Evolutionary conservation across 108 stramenopile genomes (phyloP), one percentile per base, ranked within the genome.

Genomic region (Nitzschia palea): DNA sequence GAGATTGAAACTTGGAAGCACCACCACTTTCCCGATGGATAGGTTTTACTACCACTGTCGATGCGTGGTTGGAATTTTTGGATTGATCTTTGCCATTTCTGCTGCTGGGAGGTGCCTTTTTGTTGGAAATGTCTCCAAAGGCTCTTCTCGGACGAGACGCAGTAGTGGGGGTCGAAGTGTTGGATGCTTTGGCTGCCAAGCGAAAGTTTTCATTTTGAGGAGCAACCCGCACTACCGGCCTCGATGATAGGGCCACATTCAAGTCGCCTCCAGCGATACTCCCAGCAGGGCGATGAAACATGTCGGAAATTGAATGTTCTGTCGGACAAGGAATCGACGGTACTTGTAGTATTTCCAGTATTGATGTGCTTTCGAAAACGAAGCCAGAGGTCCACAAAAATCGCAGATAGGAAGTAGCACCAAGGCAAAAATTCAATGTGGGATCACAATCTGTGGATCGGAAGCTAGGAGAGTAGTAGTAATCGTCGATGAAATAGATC

Each of bases 41-140:
- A 20, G 4, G 9, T 4, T 20, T 48, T 48, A 20, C 47, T 48
- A 18, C 17, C n/a, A 30, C 30, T 55, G 48, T 50, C 18, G 48
- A 9, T n/a, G 48, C 48, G 5, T 42, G 12, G 14, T 12, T 14
- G 40, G 40, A 42, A 42, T 9, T 42, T 9, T 14, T 14, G 40
- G 14, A 14, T 9, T 52, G 14, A 17, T 52, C 27, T 14, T 26
- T 26, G 23, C 51, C 51, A 56, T 34, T 34, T 1, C 23, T 26
- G 22, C 40, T 20, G 25, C 15, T 60, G 6, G 9, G 15, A 8
- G 36, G 6, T n/a, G 27, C n/a, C 28, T 74, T 74, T 25, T 74
- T 66, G 58, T 74, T 74, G n/a, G 73, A 74, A 61, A 74, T 74
- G 36, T 74, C 73, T 0, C 73, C 73, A 42, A 74, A 67, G 51